Evolutionary conservation across 2,329 filamentous ascomycete species (phyloP).

Genomic region (Aulographum hederae): DNA sequence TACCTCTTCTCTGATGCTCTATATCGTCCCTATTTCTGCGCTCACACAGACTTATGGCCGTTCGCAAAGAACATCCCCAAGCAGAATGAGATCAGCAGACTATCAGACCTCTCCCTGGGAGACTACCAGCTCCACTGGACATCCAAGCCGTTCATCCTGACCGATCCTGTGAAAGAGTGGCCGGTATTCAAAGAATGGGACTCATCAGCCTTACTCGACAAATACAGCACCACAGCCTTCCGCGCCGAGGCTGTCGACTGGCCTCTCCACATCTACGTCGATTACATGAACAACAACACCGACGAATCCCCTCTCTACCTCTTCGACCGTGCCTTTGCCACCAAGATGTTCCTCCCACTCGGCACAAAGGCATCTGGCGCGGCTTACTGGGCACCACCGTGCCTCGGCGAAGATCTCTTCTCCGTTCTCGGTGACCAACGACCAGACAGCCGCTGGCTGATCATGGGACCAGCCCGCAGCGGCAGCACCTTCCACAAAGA

Average conservation of each 20-base stretch:
- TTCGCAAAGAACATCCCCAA: slow-evolving; percentile 55
- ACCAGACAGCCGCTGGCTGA: slow-evolving; percentile 83
- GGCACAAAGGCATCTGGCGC: slow-evolving; percentile 31
- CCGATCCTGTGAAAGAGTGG: slow-evolving; percentile 65
- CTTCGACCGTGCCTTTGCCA: slow-evolving; percentile 72
- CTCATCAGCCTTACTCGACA: slow-evolving; percentile 35
- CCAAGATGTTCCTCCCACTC: slow-evolving; percentile 63
- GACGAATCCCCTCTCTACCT: slow-evolving; percentile 89
- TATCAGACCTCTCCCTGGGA: slow-evolving; percentile 48
- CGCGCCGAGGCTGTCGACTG: slow-evolving; percentile 89
- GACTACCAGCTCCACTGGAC: slow-evolving; percentile 66
- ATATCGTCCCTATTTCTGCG: slow-evolving; percentile 79
- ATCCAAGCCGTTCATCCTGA: slow-evolving; percentile 70
- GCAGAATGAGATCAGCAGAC: slow-evolving; percentile 52
- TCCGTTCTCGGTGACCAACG: slow-evolving; percentile 57
- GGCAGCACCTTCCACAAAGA: slow-evolving; percentile 92
- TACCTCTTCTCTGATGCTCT: slow-evolving; percentile 79
- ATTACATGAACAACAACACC: slow-evolving; percentile 60
- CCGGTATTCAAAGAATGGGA: slow-evolving; percentile 61
- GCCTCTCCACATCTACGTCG: slow-evolving; percentile 61
- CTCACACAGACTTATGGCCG: slow-evolving; percentile 48
- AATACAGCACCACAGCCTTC: slow-evolving; percentile 52
- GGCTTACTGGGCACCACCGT: slow-evolving; percentile 62
- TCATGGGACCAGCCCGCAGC: slow-evolving; percentile 70
- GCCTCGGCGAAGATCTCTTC: slow-evolving; percentile 79